Evolutionary conservation across 768 basidiomycete genomes (phyloP).

Genomic region (Astraeus odoratus): DNA sequence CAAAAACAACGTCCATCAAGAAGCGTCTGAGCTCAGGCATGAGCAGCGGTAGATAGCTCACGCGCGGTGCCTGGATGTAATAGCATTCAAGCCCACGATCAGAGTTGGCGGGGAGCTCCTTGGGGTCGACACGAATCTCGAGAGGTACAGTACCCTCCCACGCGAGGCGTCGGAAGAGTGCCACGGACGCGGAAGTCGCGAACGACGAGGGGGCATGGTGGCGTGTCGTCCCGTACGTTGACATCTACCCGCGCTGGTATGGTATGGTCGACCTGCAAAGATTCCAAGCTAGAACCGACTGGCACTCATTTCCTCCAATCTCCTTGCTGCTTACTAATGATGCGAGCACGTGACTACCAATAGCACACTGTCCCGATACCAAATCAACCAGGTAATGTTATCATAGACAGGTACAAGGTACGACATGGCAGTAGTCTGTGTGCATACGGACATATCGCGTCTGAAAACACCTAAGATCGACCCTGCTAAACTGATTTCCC

Average conservation of each 20-base stretch:
- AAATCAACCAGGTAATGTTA: too few species aligned
- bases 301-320: too few species aligned
- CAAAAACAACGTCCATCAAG: slow-evolving; percentile 88
- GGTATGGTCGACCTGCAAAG: background rate
- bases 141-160: slow-evolving; percentile 91
- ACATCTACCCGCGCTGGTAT: slow-evolving; percentile 33
- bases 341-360: too few species aligned
- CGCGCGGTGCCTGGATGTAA: slow-evolving; percentile 84
- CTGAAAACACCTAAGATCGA: too few species aligned
- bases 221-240: slow-evolving; percentile 46
- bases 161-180: slow-evolving; percentile 79
- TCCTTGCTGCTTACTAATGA: slow-evolving; percentile 1
- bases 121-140: slow-evolving; percentile 82
- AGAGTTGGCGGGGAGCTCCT: slow-evolving; percentile 84
- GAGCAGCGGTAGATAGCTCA: slow-evolving; percentile 88
- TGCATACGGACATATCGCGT: too few species aligned
- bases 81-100: slow-evolving; percentile 88
- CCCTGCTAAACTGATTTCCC: too few species aligned
- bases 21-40: slow-evolving; percentile 85
- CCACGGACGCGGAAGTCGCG: slow-evolving; percentile 54
- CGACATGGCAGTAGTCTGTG: too few species aligned
- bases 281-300: too few species aligned
- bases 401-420: too few species aligned
- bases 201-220: slow-evolving; percentile 41
- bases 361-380: too few species aligned